phyloP scores from a whole-genome alignment of 768 basidiomycete genomes.

The Coprinopsis cinerea region DNA sequence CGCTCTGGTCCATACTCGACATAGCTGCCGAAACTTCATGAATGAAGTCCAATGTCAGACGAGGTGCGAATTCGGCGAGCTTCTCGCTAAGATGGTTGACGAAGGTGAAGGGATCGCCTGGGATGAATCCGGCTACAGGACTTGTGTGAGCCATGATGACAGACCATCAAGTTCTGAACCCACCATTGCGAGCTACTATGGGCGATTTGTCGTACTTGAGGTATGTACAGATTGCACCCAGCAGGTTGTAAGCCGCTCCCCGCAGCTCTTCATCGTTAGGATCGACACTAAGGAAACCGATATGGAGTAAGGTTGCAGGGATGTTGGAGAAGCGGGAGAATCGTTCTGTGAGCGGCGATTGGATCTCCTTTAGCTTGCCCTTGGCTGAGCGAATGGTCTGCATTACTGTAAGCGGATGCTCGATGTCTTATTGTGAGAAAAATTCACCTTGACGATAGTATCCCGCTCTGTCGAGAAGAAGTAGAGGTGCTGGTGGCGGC shows the following conservation, averaged over 20 bases:
- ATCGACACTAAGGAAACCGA: slow-evolving; percentile 76
- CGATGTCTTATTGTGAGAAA: background rate
- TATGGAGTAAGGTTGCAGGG: slow-evolving; percentile 80
- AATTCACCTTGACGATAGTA: slow-evolving; percentile 61
- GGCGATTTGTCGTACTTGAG: slow-evolving; percentile 73
- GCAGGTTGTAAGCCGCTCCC: slow-evolving; percentile 70
- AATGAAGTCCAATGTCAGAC: slow-evolving; percentile 83
- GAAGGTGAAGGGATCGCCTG: slow-evolving; percentile 59
- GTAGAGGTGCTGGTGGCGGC: slow-evolving; percentile 67
- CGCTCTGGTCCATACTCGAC: slow-evolving; percentile 38
- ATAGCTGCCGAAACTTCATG: slow-evolving; percentile 75
- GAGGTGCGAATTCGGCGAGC: slow-evolving; percentile 67
- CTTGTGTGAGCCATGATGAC: too few relatives aligned
- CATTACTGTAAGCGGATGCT: slow-evolving; percentile 6
- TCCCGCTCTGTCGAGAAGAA: slow-evolving; percentile 71
- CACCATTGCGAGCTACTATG: slow-evolving; percentile 66
- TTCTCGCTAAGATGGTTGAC: slow-evolving; percentile 64
- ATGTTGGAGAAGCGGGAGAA: slow-evolving; percentile 79
- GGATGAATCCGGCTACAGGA: slow-evolving; percentile 58
- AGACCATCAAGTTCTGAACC: slow-evolving; percentile 10
- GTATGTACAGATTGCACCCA: slow-evolving; percentile 70
- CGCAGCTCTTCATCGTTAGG: slow-evolving; percentile 73
- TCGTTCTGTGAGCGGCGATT: slow-evolving; percentile 49
- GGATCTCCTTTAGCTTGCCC: slow-evolving; percentile 54
- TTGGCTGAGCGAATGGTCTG: slow-evolving; percentile 77